Evolutionary conservation across 352 stramenopile genomes (phyloP), one percentile per base, ranked within the genome.

Genomic region (Phytophthora sp.): DNA sequence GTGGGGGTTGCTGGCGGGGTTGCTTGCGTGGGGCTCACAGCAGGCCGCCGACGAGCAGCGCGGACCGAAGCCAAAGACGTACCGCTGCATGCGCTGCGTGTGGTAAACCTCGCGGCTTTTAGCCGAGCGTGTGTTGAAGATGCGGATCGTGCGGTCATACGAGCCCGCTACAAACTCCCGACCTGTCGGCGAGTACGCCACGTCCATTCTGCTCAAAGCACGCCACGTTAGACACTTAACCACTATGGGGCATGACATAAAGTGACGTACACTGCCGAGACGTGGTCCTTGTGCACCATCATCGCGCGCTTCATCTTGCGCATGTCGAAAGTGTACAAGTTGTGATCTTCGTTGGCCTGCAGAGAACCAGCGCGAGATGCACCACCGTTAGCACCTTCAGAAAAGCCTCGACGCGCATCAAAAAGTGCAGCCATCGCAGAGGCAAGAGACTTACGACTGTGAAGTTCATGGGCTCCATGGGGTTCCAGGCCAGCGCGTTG

Each of bases 251-350:
- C n/a, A n/a, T 51, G 44, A 60, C 39, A 57, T 34, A 68, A 60
- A 52, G 32, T 37, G 5, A 89, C 84, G 60, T 78, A 95, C 84
- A 99, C 96, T 45, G 98, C 97, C 9, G 86, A 95, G 7, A 99
- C 97, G 83, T 99, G 97, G 68, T 99, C 98, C 74, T 99, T 99
- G 84, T 99, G 98, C 32, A 99, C 98, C 66, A 97, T 95, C 60
- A 96, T 72, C 32, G 92, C 92, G 41, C 87, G 73, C 32, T 94
- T 70, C 60, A 99, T 87, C 69, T 99, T 98, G 69, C 98, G 87
- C 93, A 99, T 99, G 82, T 99, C 98, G 75, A 99, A 99, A 26
- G 95, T 99, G 82, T 99, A 99, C 41, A 98, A 68, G 66, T 99
- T 98, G 82, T 98, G 94, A 81, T 99, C 98, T 84, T 99, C 98